Evolutionary conservation across 176 grass and related monocot species (phyloP), one percentile per base, ranked within the genome.

Genomic region (Oryza coarctata): DNA sequence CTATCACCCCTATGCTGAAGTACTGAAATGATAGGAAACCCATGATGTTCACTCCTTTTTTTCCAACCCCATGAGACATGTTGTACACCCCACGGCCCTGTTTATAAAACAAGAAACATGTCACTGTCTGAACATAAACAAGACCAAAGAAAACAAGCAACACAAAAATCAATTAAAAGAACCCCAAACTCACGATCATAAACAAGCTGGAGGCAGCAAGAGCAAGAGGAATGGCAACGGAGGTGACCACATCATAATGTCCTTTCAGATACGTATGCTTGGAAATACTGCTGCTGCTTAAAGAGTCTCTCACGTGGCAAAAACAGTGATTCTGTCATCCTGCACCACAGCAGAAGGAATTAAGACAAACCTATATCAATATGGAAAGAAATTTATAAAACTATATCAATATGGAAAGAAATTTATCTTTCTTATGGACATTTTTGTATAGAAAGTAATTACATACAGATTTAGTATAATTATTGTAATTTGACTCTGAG

Each of bases 191-290:
- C 58, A 94, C 88, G 63, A 88, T 86, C 57, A 94, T 70, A 32
- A 76, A 63, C 70, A 90, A 34, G 82, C 80, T 81, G 29, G 88
- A 70, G 31, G 74, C 76, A 47, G 88, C 86, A 26, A 94, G 72
- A n/a, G 83, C 76, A 36, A 91, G 86, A 67, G 88, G 92, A 41
- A 94, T 91, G 30, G 72, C 92, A 8, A 94, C 80, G 0, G 86
- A 94, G 49, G 88, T 94, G 76, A 94, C 77, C 63, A 57, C 65
- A 12, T 94, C 88, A 9, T 81, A 84, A 50, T 86, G 86, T 9
- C 88, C 92, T 57, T 94, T 94, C 76, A 91, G 76, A 63, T 91
- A 82, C 22, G 88, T 94, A 75, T 90, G 70, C 79, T 86, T 94
- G 65, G 86, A 90, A 94, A 50, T 90, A 65, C 28, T 79, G 28